phyloP scores from a whole-genome alignment of 1,284 basidiomycete genomes.

The Leccinum holopus region DNA sequence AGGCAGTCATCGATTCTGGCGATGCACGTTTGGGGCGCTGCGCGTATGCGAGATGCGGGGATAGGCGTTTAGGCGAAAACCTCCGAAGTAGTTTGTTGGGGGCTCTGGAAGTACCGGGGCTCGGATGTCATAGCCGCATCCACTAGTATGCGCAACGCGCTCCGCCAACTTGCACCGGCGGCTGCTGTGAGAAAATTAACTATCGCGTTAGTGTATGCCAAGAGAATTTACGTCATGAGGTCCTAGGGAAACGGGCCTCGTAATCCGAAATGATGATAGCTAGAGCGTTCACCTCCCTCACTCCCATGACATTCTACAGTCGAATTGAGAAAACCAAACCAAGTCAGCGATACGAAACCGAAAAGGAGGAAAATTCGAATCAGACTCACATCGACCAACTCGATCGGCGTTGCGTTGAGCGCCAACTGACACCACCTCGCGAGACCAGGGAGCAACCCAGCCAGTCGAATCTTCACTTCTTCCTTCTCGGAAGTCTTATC shows the following conservation, averaged over 20 bases:
- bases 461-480: conserved; percentile 60
- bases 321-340: neutral
- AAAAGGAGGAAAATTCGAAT: neutral
- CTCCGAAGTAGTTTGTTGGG: no score
- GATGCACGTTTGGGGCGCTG: no score
- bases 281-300: conserved; percentile 47
- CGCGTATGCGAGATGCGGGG: no score
- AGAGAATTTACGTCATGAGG: conserved; percentile 17
- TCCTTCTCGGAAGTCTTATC: conserved; percentile 25
- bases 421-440: conserved; percentile 75
- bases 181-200: no score
- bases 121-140: no score
- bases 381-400: conserved; percentile 74
- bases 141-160: no score
- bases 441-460: conserved; percentile 74
- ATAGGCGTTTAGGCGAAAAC: no score
- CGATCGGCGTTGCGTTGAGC: conserved; percentile 73
- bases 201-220: no score
- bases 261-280: conserved; percentile 50
- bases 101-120: no score
- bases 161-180: no score
- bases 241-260: conserved; percentile 30
- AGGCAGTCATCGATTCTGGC: no score
- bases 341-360: neutral
- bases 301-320: conserved; percentile 39